A percentile compares a stretch with the other conserved stretches of the same genome.
These are phyloP conservation scores for Coleophoma eucalyptorum DNA, from an alignment of 2,329 filamentous ascomycete genomes.

Conservation along the genomic window DNA sequence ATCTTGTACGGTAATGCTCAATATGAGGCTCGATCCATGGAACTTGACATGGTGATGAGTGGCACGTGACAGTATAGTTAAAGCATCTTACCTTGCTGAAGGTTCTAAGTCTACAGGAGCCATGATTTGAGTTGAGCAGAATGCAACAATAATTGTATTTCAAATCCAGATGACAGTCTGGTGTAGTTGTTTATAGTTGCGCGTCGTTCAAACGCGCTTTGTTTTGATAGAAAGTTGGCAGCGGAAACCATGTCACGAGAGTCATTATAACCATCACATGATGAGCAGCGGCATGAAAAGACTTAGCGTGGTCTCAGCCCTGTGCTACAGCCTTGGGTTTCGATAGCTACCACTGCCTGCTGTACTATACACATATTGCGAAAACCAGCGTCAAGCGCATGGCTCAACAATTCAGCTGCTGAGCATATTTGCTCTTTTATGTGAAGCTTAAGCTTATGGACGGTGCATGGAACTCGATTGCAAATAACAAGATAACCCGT, in stretches of 20 bases:
- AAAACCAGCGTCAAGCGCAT: not conserved
- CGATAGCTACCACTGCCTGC: not conserved
- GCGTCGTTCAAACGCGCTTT: not conserved
- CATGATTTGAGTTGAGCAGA: conserved; percentile 3
- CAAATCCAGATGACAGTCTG: not conserved
- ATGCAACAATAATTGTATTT: no score
- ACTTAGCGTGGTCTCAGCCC: not conserved
- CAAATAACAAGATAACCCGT: no score
- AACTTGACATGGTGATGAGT: no score
- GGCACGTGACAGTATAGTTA: not conserved
- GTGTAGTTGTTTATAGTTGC: not conserved
- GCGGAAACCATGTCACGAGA: not conserved
- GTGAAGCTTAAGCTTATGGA: no score
- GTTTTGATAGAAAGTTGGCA: not conserved
- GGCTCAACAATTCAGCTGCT: not conserved
- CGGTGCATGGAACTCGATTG: no score
- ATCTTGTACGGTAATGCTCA: no score
- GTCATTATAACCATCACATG: not conserved
- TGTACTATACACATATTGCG: not conserved
- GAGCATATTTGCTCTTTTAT: no score
- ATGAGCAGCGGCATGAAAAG: not conserved
- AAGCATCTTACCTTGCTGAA: conserved; percentile 4
- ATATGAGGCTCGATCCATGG: no score
- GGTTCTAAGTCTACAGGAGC: conserved; percentile 11
- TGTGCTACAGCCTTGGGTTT: not conserved